Percentiles rank a stretch among this genome's conserved stretches.
phyloP scores from a whole-genome alignment of 257 asterid species.

The Thymus quinquecostatus region DNA sequence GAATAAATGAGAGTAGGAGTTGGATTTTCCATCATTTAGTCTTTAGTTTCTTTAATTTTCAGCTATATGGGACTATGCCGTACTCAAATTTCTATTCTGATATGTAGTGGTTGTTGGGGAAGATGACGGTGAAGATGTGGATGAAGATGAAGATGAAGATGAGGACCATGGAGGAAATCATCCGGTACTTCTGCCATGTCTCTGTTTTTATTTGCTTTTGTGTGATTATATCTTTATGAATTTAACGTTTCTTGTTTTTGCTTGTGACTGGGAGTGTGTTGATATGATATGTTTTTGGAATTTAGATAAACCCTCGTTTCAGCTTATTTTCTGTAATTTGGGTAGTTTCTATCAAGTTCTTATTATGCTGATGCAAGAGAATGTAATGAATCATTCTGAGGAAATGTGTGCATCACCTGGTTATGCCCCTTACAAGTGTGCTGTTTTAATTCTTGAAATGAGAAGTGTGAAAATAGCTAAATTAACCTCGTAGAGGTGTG shows the following conservation, averaged over 20 bases:
- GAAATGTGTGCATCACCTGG: neutral
- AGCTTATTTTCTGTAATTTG: constrained; percentile 6
- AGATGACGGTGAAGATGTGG: constrained; percentile 51
- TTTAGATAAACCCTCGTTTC: neutral
- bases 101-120: constrained; percentile 56
- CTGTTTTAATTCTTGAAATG: neutral
- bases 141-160: constrained; percentile 49
- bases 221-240: neutral
- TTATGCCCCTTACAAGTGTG: neutral
- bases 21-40: constrained; percentile 10
- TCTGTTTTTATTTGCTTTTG: constrained; percentile 12
- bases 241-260: neutral
- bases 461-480: constrained; percentile 6
- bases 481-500: neutral
- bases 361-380: constrained; percentile 12
- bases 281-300: constrained; percentile 1
- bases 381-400: neutral
- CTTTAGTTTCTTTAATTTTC: constrained; percentile 8
- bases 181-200: constrained; percentile 54
- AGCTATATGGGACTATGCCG: constrained; percentile 14
- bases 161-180: constrained; percentile 61
- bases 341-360: neutral
- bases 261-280: constrained; percentile 3
- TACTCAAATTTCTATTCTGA: constrained; percentile 27
- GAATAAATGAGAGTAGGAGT: constrained; percentile 67